Percentiles rank a stretch among this genome's conserved stretches.
Evolutionary conservation across 164 flowering plant genomes (phyloP).

Genomic region (Pachysandra terminalis): DNA sequence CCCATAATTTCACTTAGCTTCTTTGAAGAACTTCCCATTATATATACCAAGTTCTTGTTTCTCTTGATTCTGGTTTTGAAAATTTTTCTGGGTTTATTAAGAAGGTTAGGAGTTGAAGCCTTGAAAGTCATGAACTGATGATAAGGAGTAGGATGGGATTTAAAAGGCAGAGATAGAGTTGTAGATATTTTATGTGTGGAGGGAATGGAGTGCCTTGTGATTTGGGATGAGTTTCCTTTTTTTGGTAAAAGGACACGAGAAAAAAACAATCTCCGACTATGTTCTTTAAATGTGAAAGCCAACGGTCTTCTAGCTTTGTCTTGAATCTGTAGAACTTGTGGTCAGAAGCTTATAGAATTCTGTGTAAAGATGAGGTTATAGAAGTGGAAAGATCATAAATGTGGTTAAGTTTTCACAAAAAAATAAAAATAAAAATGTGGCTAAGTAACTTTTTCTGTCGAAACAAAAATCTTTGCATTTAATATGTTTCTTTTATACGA

Average conservation of each 20-base stretch:
- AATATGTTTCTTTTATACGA: no score
- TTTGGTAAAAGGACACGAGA: background rate
- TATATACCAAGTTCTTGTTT: background rate
- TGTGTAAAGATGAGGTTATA: background rate
- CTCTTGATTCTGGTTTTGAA: background rate
- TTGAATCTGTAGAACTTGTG: background rate
- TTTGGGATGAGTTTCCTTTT: constrained; percentile 1
- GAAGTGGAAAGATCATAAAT: background rate
- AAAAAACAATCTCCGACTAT: constrained; percentile 10
- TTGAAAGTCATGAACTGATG: background rate
- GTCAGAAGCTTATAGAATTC: background rate
- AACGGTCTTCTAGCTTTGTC: constrained; percentile 6
- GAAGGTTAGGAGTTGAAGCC: no score
- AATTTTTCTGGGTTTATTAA: no score
- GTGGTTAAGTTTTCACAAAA: background rate
- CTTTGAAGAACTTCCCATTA: constrained; percentile 21
- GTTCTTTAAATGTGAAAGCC: constrained; percentile 2
- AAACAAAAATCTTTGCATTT: no score
- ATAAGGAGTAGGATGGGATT: background rate
- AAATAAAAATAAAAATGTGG: no score
- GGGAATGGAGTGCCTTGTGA: constrained; percentile 15
- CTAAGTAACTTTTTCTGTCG: no score
- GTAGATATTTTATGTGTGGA: constrained; percentile 22
- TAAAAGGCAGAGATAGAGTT: constrained; percentile 3
- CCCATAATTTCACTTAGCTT: constrained; percentile 31